Base-by-base conservation (phyloP, 441 rosid genomes). In the Corymbia calophylla region DNA sequence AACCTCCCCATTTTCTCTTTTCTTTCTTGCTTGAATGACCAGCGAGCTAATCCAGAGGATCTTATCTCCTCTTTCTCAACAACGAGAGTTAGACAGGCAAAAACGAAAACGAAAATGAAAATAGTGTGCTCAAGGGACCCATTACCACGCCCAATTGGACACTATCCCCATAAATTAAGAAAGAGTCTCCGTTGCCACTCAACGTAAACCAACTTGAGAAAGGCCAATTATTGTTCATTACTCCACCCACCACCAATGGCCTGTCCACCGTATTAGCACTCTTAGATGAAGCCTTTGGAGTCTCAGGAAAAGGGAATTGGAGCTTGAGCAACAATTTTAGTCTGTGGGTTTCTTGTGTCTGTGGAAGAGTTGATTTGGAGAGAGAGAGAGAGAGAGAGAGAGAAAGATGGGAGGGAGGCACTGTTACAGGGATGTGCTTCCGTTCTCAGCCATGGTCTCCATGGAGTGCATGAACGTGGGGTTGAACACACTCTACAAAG, bases 401-500 rank as follows among this genome's bases (percentile, higher is more conserved):
- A 47, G 47, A 17, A 49, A 86, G 80, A 77, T 29, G 87, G 73
- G 53, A 49, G 84, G 31, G 66, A 86, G 88, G 86, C 27, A 68
- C 77, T 88, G 89, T 86, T 90, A 14, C 90, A 23, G 90, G 93
- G 87, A 68, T 19, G 86, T 90, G 31, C 56, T 86, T 17, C 93
- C 94, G 4, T 93, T 95, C 90, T 90, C 91, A 47, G 96, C 93
- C 14, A 92, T 94, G 95, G 54, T 94, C 14, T 51, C 93, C n/a
- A 92, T 93, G 90, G 97, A 94, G 64, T 95, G 92, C 89, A 89
- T 91, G 16, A 94, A 94, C 90, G 94, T 92, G 31, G 93, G 93
- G 84, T 82, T 86, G 47, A 86, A 89, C 86, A 89, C 90, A 12
- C 88, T 93, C 49, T 90, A 29, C 90, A 94, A 94, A 88, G 91